Evolutionary conservation across 75 land plant species (phyloP).

Genomic region (Sequoia sempervirens): DNA sequence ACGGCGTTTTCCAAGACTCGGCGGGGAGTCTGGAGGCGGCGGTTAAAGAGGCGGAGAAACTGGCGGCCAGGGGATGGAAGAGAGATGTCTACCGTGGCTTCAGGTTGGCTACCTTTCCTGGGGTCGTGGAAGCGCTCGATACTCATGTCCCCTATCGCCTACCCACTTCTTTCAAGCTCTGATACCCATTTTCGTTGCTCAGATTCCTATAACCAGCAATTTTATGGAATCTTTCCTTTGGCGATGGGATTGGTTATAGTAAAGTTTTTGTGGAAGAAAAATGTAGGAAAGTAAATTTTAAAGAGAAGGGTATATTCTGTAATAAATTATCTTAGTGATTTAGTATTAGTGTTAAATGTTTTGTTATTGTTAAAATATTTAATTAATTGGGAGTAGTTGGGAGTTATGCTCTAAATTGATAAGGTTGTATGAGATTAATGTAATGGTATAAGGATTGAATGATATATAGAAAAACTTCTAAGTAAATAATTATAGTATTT

Average conservation of each 20-base stretch:
- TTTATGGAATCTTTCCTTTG: neutral
- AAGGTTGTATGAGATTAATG: too few relatives aligned
- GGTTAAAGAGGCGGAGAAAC: constrained; percentile 14
- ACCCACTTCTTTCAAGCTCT: neutral
- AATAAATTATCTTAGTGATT: too few relatives aligned
- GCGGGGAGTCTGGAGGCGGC: constrained; percentile 28
- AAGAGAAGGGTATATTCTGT: too few relatives aligned
- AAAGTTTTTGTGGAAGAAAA: neutral
- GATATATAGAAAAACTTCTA: too few relatives aligned
- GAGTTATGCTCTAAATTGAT: too few relatives aligned
- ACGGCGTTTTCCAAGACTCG: constrained; percentile 13
- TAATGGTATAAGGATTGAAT: too few relatives aligned
- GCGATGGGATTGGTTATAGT: neutral
- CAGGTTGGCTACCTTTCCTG: constrained; percentile 26
- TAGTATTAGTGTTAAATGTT: too few relatives aligned
- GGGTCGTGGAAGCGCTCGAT: constrained; percentile 5
- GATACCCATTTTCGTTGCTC: neutral
- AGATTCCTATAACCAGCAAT: neutral
- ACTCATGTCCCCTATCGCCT: neutral
- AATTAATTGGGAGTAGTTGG: too few relatives aligned
- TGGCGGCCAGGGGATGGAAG: constrained; percentile 31
- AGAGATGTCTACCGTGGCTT: constrained; percentile 16
- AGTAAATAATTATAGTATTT: too few relatives aligned
- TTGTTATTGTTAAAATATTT: too few relatives aligned
- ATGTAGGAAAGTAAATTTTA: too few relatives aligned